Evolutionary conservation across 108 stramenopile genomes (phyloP).

Genomic region (Fragilaria radians): DNA sequence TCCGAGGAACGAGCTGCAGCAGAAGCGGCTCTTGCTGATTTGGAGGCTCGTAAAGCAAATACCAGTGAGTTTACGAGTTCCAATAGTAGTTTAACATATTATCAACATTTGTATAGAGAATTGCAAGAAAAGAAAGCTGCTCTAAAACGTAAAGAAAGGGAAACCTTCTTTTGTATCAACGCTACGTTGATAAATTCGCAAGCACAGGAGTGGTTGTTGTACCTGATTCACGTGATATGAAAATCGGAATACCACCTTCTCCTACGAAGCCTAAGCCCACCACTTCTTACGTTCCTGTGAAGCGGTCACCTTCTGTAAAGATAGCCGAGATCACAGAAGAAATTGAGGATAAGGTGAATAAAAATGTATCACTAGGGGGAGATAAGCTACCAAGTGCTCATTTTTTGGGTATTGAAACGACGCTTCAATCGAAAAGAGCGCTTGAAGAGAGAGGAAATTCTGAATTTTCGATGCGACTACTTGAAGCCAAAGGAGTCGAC

Average conservation of each 20-base stretch:
- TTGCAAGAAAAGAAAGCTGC: constrained; percentile 31
- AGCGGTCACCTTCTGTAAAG: not conserved
- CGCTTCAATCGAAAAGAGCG: not conserved
- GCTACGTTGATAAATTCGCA: constrained; percentile 42
- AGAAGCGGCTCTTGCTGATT: constrained; percentile 41
- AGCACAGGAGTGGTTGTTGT: constrained; percentile 8
- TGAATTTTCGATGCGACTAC: not conserved
- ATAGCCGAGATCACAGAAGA: not conserved
- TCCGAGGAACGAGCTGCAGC: constrained; percentile 46
- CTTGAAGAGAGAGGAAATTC: not conserved
- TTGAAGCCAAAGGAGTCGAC: constrained; percentile 1
- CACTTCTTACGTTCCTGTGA: not conserved
- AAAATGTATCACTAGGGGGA: not conserved
- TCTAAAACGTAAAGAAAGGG: constrained; percentile 41
- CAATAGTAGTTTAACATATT: constrained; percentile 27
- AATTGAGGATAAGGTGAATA: constrained; percentile 3
- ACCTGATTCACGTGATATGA: not conserved
- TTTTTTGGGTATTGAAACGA: not conserved
- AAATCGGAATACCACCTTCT: not conserved
- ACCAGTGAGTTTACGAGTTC: constrained; percentile 18
- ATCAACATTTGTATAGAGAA: constrained; percentile 29
- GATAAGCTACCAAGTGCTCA: not conserved
- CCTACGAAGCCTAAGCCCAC: not conserved
- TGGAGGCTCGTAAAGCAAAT: constrained; percentile 33
- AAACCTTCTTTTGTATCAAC: constrained; percentile 50